Conservation (phyloP, 768 basidiomycete species). For the Amanita polypyramis region DNA sequence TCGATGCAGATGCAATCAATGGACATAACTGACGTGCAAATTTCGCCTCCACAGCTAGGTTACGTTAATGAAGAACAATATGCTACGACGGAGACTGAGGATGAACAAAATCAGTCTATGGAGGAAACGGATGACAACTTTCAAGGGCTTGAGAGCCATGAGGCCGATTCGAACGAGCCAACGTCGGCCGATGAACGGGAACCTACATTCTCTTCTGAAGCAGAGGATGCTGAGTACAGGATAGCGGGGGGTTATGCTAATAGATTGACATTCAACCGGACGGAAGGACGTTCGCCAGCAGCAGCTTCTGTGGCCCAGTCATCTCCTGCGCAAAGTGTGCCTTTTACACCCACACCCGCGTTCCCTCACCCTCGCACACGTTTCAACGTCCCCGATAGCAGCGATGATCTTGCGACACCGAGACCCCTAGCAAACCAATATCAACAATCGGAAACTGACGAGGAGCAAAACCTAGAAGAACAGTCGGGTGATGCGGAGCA, state of each 20-base stretch:
- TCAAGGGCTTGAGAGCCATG: slow-evolving; percentile 2
- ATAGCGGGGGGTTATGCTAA: slow-evolving; percentile 8
- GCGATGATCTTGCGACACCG: slow-evolving; percentile 29
- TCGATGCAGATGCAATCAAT: slow-evolving; percentile 30
- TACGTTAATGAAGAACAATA: slow-evolving; percentile 9
- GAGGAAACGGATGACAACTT: slow-evolving; percentile 16
- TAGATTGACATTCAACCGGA: slow-evolving; percentile 16
- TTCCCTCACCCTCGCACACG: slow-evolving; percentile 52
- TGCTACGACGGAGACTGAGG: slow-evolving; percentile 5
- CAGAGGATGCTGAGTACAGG: slow-evolving; percentile 29
- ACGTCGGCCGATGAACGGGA: slow-evolving; percentile 25
- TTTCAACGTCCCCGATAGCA: slow-evolving; percentile 40
- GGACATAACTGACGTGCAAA: slow-evolving; percentile 45
- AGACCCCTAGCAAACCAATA: slow-evolving; percentile 16
- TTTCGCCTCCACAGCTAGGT: slow-evolving; percentile 27
- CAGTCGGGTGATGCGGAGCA: slow-evolving; percentile 18
- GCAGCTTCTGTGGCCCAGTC: slow-evolving; percentile 35
- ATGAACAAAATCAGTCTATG: slow-evolving; percentile 10
- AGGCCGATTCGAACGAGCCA: slow-evolving; percentile 12
- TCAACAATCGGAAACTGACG: slow-evolving; percentile 11
- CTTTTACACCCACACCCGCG: slow-evolving; percentile 64
- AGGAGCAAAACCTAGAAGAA: slow-evolving; percentile 11
- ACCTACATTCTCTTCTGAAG: slow-evolving; percentile 69
- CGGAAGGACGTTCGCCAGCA: slow-evolving; percentile 21
- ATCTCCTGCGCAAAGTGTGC: slow-evolving; percentile 43